phyloP scores from a whole-genome alignment of 306 rosid genomes.

The Vigna mungo region DNA sequence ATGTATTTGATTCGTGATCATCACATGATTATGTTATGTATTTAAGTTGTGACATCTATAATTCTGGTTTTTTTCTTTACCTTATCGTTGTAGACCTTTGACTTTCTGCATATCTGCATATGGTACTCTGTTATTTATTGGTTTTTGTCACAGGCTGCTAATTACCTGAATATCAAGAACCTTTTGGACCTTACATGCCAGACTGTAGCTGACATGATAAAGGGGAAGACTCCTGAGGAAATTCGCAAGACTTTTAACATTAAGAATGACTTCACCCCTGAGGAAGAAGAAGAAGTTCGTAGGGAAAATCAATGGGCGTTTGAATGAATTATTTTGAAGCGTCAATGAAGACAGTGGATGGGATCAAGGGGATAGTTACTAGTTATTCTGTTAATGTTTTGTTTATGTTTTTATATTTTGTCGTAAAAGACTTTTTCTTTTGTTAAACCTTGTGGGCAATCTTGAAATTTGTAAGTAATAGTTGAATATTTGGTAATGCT shows the following conservation, averaged over 20 bases:
- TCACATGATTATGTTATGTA: background rate
- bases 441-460: background rate
- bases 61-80: too few relatives aligned
- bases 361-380: background rate
- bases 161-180: constrained; percentile 74
- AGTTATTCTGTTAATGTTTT: background rate
- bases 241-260: constrained; percentile 70
- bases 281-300: constrained; percentile 79
- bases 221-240: constrained; percentile 77
- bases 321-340: constrained; percentile 13
- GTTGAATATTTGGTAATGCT: background rate
- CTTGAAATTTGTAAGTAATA: constrained; percentile 17
- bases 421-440: background rate
- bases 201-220: constrained; percentile 77
- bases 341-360: background rate
- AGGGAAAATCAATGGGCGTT: constrained; percentile 82
- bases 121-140: too few relatives aligned
- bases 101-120: too few relatives aligned
- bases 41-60: too few relatives aligned
- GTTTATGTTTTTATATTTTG: background rate
- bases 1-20: background rate
- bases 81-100: too few relatives aligned
- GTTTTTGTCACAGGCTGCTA: constrained; percentile 66
- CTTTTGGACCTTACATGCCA: constrained; percentile 73
- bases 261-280: constrained; percentile 68